phyloP scores from a whole-genome alignment of 805 yeast species.

The Wickerhamomyces sydowiorum region DNA sequence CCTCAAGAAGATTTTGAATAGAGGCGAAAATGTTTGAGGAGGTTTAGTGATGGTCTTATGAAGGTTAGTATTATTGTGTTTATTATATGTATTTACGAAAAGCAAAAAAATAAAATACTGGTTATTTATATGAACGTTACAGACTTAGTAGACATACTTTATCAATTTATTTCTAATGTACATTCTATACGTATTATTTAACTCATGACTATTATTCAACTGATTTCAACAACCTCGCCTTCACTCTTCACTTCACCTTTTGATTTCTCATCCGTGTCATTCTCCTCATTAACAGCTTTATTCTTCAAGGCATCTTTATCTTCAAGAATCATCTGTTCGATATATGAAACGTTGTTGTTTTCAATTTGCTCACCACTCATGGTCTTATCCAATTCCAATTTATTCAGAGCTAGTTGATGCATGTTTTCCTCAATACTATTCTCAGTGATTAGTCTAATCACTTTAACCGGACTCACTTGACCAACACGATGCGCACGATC shows the following conservation, averaged over 20 bases:
- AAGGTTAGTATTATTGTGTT: too few species aligned
- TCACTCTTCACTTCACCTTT: background rate
- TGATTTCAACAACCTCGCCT: background rate
- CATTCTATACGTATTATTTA: too few species aligned
- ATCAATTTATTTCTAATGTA: too few species aligned
- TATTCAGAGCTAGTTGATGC: constrained; percentile 78
- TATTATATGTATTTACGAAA: too few species aligned
- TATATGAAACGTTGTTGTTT: constrained; percentile 15
- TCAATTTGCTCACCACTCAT: constrained; percentile 26
- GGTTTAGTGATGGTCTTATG: too few species aligned
- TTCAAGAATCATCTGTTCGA: constrained; percentile 40
- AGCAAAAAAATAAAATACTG: too few species aligned
- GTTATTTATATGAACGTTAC: too few species aligned
- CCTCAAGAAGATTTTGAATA: constrained; percentile 49
- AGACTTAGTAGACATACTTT: too few species aligned
- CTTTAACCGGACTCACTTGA: constrained; percentile 78
- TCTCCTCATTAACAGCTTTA: background rate
- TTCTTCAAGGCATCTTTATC: constrained; percentile 2
- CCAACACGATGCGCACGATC: constrained; percentile 98
- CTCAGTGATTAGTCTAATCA: constrained; percentile 65
- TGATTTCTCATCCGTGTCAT: background rate
- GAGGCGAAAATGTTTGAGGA: constrained; percentile 21
- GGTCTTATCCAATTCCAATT: constrained; percentile 69
- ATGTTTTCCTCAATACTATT: constrained; percentile 88
- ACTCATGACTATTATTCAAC: background rate